Evolutionary conservation across 1,284 basidiomycete genomes (phyloP).

Genomic region (Cystobasidium slooffiae): DNA sequence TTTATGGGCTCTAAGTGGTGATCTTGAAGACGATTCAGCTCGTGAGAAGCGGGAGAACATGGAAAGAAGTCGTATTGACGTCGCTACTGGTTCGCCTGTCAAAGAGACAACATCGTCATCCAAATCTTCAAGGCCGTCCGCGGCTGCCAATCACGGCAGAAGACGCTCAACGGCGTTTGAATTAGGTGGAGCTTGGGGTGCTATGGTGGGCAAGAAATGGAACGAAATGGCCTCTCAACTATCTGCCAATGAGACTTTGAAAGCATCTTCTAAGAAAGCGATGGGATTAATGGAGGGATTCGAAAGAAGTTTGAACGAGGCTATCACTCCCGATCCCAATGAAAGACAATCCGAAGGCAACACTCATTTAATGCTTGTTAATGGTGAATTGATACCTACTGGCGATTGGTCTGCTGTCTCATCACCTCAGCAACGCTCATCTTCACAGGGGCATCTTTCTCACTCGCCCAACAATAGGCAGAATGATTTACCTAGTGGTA

Average conservation of each 20-base stretch:
- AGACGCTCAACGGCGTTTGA: constrained; percentile 40
- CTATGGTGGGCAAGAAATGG: constrained; percentile 43
- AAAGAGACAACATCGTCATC: background rate
- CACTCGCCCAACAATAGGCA: background rate
- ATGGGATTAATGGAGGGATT: constrained; percentile 50
- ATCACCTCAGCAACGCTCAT: background rate
- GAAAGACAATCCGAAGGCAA: constrained; percentile 1
- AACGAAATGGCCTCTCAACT: constrained; percentile 31
- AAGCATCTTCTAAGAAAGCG: constrained; percentile 44
- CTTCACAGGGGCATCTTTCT: background rate
- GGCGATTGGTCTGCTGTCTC: constrained; percentile 27
- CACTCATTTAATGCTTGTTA: constrained; percentile 13
- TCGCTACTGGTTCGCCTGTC: constrained; percentile 25
- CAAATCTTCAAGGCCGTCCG: background rate
- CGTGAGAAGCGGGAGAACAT: constrained; percentile 36
- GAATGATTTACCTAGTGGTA: constrained; percentile 31
- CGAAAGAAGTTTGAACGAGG: constrained; percentile 44
- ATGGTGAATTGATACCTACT: constrained; percentile 34
- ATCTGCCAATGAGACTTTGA: constrained; percentile 44
- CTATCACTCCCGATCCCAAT: constrained; percentile 29
- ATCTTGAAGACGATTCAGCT: constrained; percentile 32
- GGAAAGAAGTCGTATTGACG: constrained; percentile 33
- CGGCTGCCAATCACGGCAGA: constrained; percentile 30
- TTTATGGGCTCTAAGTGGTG: constrained; percentile 36
- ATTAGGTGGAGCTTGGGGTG: constrained; percentile 41